A percentile compares a stretch with the other conserved stretches of the same genome.
These are phyloP conservation scores for Saturnispora galanensis DNA, from an alignment of 805 yeast genomes.

Conservation along the genomic window DNA sequence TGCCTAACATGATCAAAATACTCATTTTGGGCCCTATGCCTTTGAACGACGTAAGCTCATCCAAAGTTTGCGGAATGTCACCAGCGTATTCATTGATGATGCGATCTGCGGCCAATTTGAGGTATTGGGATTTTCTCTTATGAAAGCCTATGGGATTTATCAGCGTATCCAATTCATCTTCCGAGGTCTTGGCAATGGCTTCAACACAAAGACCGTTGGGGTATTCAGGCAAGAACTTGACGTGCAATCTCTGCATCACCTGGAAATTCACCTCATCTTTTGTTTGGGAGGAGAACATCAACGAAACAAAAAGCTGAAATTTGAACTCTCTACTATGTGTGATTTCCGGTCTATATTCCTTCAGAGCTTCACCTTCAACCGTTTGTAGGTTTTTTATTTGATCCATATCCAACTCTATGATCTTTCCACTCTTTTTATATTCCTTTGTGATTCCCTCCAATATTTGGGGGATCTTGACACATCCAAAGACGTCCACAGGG, in stretches of 20 bases:
- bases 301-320: slow-evolving; percentile 65
- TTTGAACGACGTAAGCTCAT: slow-evolving; percentile 59
- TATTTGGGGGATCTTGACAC: slow-evolving; percentile 48
- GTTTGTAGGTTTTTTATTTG: slow-evolving; percentile 5
- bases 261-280: slow-evolving; percentile 76
- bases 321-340: slow-evolving; percentile 31
- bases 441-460: slow-evolving; percentile 26
- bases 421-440: slow-evolving; percentile 5
- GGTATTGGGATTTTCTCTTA: slow-evolving; percentile 61
- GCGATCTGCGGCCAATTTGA: slow-evolving; percentile 51
- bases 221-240: slow-evolving; percentile 31
- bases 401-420: slow-evolving; percentile 2
- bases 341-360: slow-evolving; percentile 8
- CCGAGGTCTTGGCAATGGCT: slow-evolving; percentile 41
- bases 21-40: slow-evolving; percentile 98
- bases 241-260: slow-evolving; percentile 57
- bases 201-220: slow-evolving; percentile 47
- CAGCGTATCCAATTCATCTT: slow-evolving; percentile 47
- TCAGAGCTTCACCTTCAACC: slow-evolving; percentile 2
- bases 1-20: slow-evolving; percentile 64
- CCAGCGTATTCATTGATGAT: slow-evolving; percentile 40
- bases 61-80: slow-evolving; percentile 66
- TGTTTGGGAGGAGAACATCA: slow-evolving; percentile 87
- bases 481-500: slow-evolving; percentile 87
- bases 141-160: slow-evolving; percentile 87